Conservation (phyloP, 805 yeast genomes). For the Yarrowia yakushimensis region DNA sequence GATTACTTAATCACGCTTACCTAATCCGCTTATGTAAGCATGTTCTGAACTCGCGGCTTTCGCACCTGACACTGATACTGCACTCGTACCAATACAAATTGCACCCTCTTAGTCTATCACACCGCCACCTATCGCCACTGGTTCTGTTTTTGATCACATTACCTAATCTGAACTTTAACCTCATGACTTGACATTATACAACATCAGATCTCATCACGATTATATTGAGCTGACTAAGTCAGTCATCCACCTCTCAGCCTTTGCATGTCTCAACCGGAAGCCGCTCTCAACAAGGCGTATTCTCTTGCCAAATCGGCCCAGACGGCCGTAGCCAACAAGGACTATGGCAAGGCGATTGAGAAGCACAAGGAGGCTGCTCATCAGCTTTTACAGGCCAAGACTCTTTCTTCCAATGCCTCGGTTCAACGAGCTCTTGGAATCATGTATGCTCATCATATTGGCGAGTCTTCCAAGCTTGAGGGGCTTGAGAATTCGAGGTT, state of each 20-base stretch:
- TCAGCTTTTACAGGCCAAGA: background rate
- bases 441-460: background rate
- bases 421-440: background rate
- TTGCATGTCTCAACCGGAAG: slow-evolving; percentile 13
- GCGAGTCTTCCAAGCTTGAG: background rate
- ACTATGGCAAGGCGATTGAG: slow-evolving; percentile 3
- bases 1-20: no score
- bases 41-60: no score
- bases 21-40: no score
- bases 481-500: background rate
- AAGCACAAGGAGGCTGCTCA: slow-evolving; percentile 18
- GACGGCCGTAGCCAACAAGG: background rate
- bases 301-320: slow-evolving; percentile 12
- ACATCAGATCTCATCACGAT: no score
- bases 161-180: no score
- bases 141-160: no score
- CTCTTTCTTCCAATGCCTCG: background rate
- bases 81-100: no score
- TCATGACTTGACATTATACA: no score
- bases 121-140: no score
- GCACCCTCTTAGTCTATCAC: no score
- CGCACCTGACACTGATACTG: no score
- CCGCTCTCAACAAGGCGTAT: slow-evolving; percentile 20
- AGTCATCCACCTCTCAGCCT: no score
- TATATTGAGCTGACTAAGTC: background rate